These are phyloP conservation scores for Suhomyces faveliae DNA, from an alignment of 805 yeast species.

Conservation along the genomic window DNA sequence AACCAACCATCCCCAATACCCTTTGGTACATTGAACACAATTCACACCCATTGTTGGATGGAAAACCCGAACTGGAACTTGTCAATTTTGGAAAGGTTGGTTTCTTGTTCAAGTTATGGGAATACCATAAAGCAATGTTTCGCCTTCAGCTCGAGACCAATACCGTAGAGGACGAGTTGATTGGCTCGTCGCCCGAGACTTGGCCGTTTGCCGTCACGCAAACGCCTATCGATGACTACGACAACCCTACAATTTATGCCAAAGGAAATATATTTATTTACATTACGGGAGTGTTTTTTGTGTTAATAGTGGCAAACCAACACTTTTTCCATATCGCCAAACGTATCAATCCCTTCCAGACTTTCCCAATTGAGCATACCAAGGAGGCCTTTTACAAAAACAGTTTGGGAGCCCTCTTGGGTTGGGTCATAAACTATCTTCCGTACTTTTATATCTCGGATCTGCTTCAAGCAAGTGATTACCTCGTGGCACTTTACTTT, in stretches of 20 bases:
- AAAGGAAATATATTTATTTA: constrained; percentile 66
- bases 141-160: constrained; percentile 30
- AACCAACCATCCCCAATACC: constrained; percentile 65
- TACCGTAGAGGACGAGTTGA: constrained; percentile 36
- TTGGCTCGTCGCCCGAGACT: constrained; percentile 38
- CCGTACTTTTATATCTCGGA: constrained; percentile 51
- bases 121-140: constrained; percentile 59
- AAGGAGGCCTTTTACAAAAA: constrained; percentile 17
- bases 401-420: constrained; percentile 44
- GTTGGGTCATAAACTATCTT: constrained; percentile 56
- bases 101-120: constrained; percentile 52
- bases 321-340: constrained; percentile 20
- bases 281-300: constrained; percentile 38
- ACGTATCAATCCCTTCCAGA: constrained; percentile 31
- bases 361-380: constrained; percentile 13
- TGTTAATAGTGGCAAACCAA: constrained; percentile 20
- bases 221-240: constrained; percentile 52
- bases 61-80: constrained; percentile 18
- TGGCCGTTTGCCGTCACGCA: constrained; percentile 68
- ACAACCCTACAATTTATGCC: constrained; percentile 45
- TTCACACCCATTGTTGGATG: constrained; percentile 47
- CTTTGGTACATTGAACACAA: constrained; percentile 75
- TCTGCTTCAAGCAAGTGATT: constrained; percentile 45
- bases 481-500: constrained; percentile 51
- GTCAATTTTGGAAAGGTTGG: constrained; percentile 30